A percentile compares a stretch with the other conserved stretches of the same genome.
Conservation (phyloP, 208 protist genomes). For the Lotmaria passim region DNA sequence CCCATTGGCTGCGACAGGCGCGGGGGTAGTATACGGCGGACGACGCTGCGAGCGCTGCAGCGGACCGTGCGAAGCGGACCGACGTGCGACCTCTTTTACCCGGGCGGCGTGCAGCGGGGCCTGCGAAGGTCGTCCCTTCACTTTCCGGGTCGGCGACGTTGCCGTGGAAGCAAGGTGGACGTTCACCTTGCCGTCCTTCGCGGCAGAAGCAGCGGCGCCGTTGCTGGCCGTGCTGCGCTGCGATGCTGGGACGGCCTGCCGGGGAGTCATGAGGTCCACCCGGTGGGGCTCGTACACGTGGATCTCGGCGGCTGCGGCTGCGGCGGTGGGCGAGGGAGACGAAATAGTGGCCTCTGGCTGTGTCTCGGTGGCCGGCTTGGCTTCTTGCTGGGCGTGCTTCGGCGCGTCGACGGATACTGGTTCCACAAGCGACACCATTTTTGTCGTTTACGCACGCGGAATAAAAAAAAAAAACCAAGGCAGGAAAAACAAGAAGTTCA, state of each 20-base stretch:
- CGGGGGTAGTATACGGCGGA: background rate
- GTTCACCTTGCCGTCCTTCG: background rate
- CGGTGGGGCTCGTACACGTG: constrained; percentile 26
- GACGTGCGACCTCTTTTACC: background rate
- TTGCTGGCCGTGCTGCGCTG: background rate
- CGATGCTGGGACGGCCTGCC: background rate
- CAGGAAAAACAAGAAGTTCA: background rate
- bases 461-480: background rate
- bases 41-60: constrained; percentile 10
- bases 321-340: background rate
- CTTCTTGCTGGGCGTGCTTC: background rate
- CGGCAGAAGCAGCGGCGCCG: background rate
- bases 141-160: background rate
- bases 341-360: background rate
- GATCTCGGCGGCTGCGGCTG: background rate
- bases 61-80: background rate
- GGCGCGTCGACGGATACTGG: background rate
- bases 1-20: background rate
- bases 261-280: constrained; percentile 9
- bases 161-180: background rate
- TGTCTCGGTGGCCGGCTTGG: background rate
- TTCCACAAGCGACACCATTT: constrained; percentile 5
- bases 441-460: background rate
- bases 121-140: constrained; percentile 14
- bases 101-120: constrained; percentile 12